Base-by-base conservation (phyloP, 2,329 filamentous ascomycete genomes). In the Calonectria pseudoreteaudii region DNA sequence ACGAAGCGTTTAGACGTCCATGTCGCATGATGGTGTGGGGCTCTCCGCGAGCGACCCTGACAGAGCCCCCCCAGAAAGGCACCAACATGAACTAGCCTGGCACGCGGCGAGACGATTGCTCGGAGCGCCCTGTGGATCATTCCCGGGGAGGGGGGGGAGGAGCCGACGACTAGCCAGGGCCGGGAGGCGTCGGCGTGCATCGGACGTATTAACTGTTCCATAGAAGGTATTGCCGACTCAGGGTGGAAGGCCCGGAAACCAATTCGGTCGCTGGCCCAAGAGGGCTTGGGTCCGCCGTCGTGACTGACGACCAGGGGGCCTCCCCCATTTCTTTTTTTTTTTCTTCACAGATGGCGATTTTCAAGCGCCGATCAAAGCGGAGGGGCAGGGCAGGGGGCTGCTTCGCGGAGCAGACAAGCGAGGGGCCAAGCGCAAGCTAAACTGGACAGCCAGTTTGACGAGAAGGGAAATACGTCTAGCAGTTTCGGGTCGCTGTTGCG, bases 1-100 rank as follows among this genome's bases (percentile, higher is more conserved):
- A 70, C 68, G 34, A 41, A 52, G 50, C 47, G 52, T 74, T 58
- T 44, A 4, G 72, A 66, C 16, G 67, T 70, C 56, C 49, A 44
- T 62, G 73, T 79, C 76, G 78, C 75, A 74, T 74, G 78, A 79
- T 76, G 70, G 74, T 73, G 76, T 73, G 76, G 76, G 58, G 67
- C 66, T 58, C 36, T 50, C n/a, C n/a, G 28, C 49, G 49, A 31
- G 76, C 69, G 71, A 71, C 65, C 72, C 71, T 74, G 76, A 78
- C 72, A 70, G 73, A 70, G 73, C 66, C 76, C 66, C 66, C 44
- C 44, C 44, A 13, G 44, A 56, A 68, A 78, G 66, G 47, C 56
- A 14, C 70, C 70, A 68, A 68, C 71, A 23, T 47, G n/a, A 23
- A 23, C 44, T 23, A 62, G 36, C 38, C 56, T 30, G 41, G 34